Conservation (phyloP, 768 basidiomycete genomes). For the Thelephora aurantiotincta region DNA sequence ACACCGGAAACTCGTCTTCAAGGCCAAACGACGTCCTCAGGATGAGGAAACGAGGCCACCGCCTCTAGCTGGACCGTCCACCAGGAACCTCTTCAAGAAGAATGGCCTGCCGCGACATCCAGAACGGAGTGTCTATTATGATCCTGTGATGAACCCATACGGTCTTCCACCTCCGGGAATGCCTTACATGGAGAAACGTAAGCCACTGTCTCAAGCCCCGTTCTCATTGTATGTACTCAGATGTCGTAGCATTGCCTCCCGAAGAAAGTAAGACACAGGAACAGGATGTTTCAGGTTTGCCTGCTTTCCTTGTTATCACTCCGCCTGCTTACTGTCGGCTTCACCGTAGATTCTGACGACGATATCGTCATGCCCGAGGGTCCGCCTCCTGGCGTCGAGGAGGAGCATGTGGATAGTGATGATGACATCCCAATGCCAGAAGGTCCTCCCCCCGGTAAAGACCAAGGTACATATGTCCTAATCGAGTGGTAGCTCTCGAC, state of each 20-base stretch:
- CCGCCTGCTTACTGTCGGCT: background rate
- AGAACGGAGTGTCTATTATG: conserved; percentile 87
- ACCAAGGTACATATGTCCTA: conserved; percentile 4
- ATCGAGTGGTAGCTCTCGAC: background rate
- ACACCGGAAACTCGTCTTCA: conserved; percentile 74
- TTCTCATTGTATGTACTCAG: background rate
- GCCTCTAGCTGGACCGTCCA: conserved; percentile 23
- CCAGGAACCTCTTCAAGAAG: conserved; percentile 64
- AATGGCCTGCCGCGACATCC: conserved; percentile 81
- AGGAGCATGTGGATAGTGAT: conserved; percentile 39
- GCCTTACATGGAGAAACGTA: conserved; percentile 86
- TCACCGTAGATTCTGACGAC: conserved; percentile 24
- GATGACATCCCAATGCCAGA: conserved; percentile 87
- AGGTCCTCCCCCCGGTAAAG: conserved; percentile 42
- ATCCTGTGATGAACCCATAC: conserved; percentile 84
- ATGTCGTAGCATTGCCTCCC: conserved; percentile 35
- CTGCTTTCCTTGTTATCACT: background rate
- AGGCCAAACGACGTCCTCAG: conserved; percentile 29
- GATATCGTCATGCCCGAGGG: conserved; percentile 56
- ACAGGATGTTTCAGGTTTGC: conserved; percentile 24
- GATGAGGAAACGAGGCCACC: conserved; percentile 29
- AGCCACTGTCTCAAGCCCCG: conserved; percentile 16
- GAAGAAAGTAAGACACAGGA: conserved; percentile 54
- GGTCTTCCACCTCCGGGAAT: conserved; percentile 93
- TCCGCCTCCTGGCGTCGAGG: conserved; percentile 37